A percentile compares a stretch with the other conserved stretches of the same genome.
phyloP scores from a whole-genome alignment of 2,329 filamentous ascomycete species.

The Fusarium lyarnte region DNA sequence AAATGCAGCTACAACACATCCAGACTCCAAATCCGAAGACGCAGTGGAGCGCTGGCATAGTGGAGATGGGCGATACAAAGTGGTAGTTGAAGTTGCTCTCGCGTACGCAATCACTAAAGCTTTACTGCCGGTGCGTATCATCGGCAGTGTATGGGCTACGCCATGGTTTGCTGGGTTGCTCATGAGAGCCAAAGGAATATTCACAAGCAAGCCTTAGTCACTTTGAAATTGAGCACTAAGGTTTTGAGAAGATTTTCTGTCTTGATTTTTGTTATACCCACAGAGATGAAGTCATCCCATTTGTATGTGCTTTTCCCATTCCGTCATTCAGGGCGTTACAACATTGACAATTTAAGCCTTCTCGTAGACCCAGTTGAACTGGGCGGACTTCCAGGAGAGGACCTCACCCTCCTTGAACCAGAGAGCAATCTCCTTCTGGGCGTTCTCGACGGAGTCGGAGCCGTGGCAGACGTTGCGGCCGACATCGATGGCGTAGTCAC shows the following conservation, averaged over 20 bases:
- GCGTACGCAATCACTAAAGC: constrained; percentile 93
- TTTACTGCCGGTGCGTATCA: constrained; percentile 79
- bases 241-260: constrained; percentile 37
- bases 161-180: constrained; percentile 87
- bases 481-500: constrained; percentile 81
- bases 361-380: constrained; percentile 98
- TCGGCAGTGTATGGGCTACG: constrained; percentile 85
- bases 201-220: constrained; percentile 44
- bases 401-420: constrained; percentile 96
- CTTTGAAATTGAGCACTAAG: not conserved
- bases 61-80: constrained; percentile 60
- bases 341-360: constrained; percentile 64
- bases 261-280: constrained; percentile 38
- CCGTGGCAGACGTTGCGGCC: constrained; percentile 99
- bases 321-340: constrained; percentile 35
- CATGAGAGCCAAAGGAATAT: constrained; percentile 51
- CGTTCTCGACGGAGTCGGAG: constrained; percentile 97
- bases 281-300: constrained; percentile 38
- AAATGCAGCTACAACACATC: not conserved
- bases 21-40: constrained; percentile 38
- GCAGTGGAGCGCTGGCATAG: constrained; percentile 50
- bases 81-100: constrained; percentile 78
- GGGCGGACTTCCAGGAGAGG: constrained; percentile 82
- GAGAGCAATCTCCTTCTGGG: constrained; percentile 99
- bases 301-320: constrained; percentile 38